A percentile compares a stretch with the other conserved stretches of the same genome.
Evolutionary conservation across 148 eudicot genomes (phyloP).

Genomic region (Heliamphora exappendiculata): DNA sequence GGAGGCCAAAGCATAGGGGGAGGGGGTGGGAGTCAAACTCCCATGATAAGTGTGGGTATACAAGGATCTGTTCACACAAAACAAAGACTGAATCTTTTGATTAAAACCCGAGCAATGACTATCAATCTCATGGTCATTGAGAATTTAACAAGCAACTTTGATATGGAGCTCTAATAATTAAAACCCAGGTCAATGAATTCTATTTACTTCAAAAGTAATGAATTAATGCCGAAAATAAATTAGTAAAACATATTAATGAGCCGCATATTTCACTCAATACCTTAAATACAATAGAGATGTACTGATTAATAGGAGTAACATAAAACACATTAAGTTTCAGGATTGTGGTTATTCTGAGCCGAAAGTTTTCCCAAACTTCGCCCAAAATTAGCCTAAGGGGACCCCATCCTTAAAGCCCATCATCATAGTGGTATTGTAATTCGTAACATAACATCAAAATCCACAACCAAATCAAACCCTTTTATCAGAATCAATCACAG

Average conservation of each 20-base stretch:
- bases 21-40: too few species aligned
- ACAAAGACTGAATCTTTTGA: neutral
- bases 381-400: neutral
- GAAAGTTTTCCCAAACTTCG: neutral
- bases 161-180: neutral
- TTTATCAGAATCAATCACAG: neutral
- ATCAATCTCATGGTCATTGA: neutral
- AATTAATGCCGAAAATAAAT: neutral
- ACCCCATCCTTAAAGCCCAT: neutral
- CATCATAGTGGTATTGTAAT: neutral
- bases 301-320: neutral
- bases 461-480: constrained; percentile 6
- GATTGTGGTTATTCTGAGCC: neutral
- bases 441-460: neutral
- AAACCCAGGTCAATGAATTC: neutral
- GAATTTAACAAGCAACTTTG: neutral
- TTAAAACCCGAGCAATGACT: neutral
- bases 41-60: too few species aligned
- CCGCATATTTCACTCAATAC: neutral
- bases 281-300: neutral
- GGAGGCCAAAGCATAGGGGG: too few species aligned
- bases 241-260: neutral
- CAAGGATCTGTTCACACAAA: neutral
- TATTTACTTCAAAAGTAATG: too few species aligned
- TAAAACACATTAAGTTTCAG: neutral